These are phyloP conservation scores for Monosporozyma yasuniensis DNA, from an alignment of 805 yeast genomes.

Conservation along the genomic window DNA sequence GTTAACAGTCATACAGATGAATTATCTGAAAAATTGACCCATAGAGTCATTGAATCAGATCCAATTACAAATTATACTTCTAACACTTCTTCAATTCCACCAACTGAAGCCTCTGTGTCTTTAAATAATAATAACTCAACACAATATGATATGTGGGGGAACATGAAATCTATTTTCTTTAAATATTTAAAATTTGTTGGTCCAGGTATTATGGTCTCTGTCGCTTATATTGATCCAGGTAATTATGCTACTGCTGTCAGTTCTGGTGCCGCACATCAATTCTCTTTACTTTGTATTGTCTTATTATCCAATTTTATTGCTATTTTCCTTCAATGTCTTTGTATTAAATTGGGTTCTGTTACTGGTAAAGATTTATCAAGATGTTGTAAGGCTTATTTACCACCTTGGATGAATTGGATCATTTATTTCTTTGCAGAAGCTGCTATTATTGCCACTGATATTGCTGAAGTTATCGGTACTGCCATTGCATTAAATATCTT, in stretches of 20 bases:
- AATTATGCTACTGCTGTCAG: slow-evolving; percentile 84
- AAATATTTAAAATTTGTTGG: slow-evolving; percentile 69
- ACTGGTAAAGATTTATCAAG: slow-evolving; percentile 86
- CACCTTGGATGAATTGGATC: slow-evolving; percentile 51
- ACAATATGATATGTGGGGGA: neutral
- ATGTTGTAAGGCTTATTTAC: slow-evolving; percentile 66
- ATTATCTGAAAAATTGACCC: neutral
- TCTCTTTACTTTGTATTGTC: slow-evolving; percentile 61
- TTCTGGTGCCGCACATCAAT: slow-evolving; percentile 76
- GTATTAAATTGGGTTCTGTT: slow-evolving; percentile 79
- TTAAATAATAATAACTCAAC: neutral
- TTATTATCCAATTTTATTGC: slow-evolving; percentile 78
- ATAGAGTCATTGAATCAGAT: neutral
- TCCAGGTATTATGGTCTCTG: slow-evolving; percentile 81
- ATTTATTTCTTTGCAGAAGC: slow-evolving; percentile 75
- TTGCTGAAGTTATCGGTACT: slow-evolving; percentile 91
- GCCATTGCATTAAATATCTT: slow-evolving; percentile 78
- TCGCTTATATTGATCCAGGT: slow-evolving; percentile 92
- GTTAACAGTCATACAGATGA: neutral
- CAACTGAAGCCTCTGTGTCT: neutral
- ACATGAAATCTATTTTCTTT: slow-evolving; percentile 18
- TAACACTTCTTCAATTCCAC: neutral
- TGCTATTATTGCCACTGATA: slow-evolving; percentile 85
- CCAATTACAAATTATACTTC: neutral
- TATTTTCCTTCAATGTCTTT: slow-evolving; percentile 68